These are phyloP conservation scores for Ceratopteris richardii DNA, from an alignment of 75 land plant species.

Conservation along the genomic window DNA sequence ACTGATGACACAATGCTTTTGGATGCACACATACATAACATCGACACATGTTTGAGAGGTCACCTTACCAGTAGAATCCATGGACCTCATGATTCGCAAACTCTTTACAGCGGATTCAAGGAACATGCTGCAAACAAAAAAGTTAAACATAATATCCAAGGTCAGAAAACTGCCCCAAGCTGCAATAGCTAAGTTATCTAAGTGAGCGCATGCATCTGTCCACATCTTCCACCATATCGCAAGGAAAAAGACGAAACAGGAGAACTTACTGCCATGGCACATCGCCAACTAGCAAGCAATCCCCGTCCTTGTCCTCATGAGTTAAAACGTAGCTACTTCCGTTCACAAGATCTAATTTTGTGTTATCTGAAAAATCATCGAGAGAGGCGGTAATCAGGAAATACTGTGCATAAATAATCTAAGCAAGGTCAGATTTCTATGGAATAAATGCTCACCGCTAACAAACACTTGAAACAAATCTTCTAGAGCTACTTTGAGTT, in stretches of 20 bases:
- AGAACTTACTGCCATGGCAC: conserved; percentile 67
- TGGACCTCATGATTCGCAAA: conserved; percentile 48
- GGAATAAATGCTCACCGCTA: conserved; percentile 12
- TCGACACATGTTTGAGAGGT: too few relatives aligned
- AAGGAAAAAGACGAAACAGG: too few relatives aligned
- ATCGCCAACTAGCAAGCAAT: conserved; percentile 54
- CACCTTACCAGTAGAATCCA: conserved; percentile 21
- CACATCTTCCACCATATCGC: too few relatives aligned
- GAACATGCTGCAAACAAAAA: conserved; percentile 48
- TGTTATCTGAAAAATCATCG: background rate
- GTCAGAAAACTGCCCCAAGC: too few relatives aligned
- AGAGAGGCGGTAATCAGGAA: too few relatives aligned
- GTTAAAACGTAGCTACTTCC: conserved; percentile 54
- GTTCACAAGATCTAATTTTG: conserved; percentile 30
- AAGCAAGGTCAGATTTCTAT: background rate
- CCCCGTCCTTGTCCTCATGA: conserved; percentile 51
- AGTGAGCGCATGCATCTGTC: too few relatives aligned
- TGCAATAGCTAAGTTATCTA: too few relatives aligned
- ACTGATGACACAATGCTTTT: too few relatives aligned
- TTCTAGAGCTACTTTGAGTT: conserved; percentile 56
- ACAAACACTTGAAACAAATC: conserved; percentile 48
- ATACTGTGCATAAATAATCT: background rate
- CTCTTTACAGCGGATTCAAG: conserved; percentile 43
- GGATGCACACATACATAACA: too few relatives aligned
- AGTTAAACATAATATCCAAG: too few relatives aligned